Conservation (phyloP, 1,284 basidiomycete species). For the Phenoliferia sp. region DNA sequence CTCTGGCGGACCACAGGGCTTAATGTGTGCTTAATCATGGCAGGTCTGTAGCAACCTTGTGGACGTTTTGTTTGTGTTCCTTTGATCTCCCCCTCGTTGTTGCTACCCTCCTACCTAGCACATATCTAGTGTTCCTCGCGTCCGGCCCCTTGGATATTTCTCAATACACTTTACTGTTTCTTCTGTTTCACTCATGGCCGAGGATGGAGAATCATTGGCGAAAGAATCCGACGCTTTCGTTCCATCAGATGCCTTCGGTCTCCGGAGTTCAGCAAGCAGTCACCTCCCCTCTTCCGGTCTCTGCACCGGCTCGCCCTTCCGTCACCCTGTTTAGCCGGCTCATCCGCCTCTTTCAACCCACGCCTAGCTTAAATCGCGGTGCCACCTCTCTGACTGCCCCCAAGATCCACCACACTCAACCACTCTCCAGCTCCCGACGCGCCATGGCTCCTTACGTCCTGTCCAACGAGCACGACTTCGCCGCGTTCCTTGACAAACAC, state of each 20-base stretch:
- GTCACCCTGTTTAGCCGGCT: too few species aligned
- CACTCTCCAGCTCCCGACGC: too few species aligned
- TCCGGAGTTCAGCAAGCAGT: too few species aligned
- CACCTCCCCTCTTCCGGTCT: not conserved
- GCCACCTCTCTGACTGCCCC: not conserved
- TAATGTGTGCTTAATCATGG: too few species aligned
- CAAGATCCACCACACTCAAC: not conserved
- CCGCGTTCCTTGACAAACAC: slow-evolving; percentile 57
- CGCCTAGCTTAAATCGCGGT: too few species aligned
- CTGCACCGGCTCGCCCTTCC: not conserved
- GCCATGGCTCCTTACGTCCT: slow-evolving; percentile 7
- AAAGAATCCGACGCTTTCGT: too few species aligned
- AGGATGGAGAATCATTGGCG: too few species aligned
- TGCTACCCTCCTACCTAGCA: not conserved
- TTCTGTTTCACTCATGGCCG: too few species aligned
- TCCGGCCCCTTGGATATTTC: too few species aligned
- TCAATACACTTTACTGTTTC: not conserved
- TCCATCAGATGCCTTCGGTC: too few species aligned
- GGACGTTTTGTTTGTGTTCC: too few species aligned
- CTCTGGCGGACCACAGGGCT: not conserved
- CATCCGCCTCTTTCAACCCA: not conserved
- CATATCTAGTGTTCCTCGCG: not conserved
- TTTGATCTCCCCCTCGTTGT: not conserved
- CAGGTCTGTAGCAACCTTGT: too few species aligned
- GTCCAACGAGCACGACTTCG: not conserved